A percentile compares a stretch with the other conserved stretches of the same genome.
Conservation (phyloP, 345 rosid genomes). For the Rhizophora apiculata region DNA sequence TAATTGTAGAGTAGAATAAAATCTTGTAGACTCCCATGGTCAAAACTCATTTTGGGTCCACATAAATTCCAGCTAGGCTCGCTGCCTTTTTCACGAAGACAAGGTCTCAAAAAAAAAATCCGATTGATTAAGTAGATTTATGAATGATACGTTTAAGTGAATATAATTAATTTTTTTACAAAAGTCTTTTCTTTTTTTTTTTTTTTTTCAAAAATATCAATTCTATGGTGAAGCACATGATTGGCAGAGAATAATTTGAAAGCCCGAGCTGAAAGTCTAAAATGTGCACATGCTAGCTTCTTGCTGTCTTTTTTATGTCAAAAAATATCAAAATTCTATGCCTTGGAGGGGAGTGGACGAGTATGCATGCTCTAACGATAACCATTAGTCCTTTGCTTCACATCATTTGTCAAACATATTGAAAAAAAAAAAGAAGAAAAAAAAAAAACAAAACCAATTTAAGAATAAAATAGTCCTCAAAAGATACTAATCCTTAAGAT, state of each 20-base stretch:
- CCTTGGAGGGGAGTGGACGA: neutral
- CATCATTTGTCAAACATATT: too few species aligned
- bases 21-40: too few species aligned
- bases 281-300: neutral
- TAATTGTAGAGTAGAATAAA: too few species aligned
- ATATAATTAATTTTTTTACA: too few species aligned
- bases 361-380: neutral
- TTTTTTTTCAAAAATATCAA: neutral
- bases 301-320: neutral
- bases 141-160: too few species aligned
- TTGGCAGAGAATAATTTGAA: neutral
- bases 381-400: neutral
- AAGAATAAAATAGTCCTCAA: neutral
- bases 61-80: too few species aligned
- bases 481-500: neutral
- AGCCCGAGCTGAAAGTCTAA: neutral
- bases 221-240: neutral
- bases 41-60: too few species aligned
- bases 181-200: too few species aligned
- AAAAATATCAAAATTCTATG: neutral
- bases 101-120: too few species aligned
- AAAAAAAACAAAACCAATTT: neutral
- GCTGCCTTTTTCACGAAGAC: too few species aligned
- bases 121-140: too few species aligned
- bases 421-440: too few species aligned